Evolutionary conservation across 2,329 filamentous ascomycete species (phyloP), one percentile per base, ranked within the genome.

Genomic region (Hypoxylon sp.): DNA sequence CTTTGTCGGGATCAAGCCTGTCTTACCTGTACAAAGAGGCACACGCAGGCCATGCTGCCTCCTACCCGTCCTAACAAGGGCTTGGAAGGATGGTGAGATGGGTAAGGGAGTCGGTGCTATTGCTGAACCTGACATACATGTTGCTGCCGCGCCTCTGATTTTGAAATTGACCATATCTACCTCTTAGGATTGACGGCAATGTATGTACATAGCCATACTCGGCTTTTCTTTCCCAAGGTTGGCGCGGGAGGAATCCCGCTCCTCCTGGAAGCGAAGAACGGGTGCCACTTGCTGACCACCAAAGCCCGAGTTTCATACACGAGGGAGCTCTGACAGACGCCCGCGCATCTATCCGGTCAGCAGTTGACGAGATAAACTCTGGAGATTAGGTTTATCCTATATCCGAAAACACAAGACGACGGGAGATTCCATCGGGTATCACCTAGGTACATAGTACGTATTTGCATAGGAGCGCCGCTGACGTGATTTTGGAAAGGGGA

Each of bases 341-440:
- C 42, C 35, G 54, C 42, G 54, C 48, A 54, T 41, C 45, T 61
- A 58, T 33, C 58, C 58, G 61, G 60, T 63, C 48, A 55, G 52
- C 43, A 55, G 50, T 60, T 48, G 47, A 50, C 37, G 21, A 58
- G 51, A 59, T 54, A 37, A 35, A 51, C 48, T 37, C 43, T 47
- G 38, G 48, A 46, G 56, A 60, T 62, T 57, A 52, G 18, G 48
- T 60, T 51, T 15, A 27, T 50, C 45, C 15, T 37, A 9, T 58
- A 50, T 46, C 29, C 37, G 26, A 43, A 29, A 37, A 41, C 31
- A 45, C 24, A 33, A 48, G 43, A 38, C n/a, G n/a, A n/a, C n/a
- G n/a, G n/a, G n/a, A n/a, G n/a, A n/a, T n/a, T n/a, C n/a, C n/a
- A n/a, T n/a, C n/a, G n/a, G n/a, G n/a, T n/a, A n/a, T n/a, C n/a